Base-by-base conservation (phyloP, 2,329 filamentous ascomycete genomes). In the Elsinoe necatrix region DNA sequence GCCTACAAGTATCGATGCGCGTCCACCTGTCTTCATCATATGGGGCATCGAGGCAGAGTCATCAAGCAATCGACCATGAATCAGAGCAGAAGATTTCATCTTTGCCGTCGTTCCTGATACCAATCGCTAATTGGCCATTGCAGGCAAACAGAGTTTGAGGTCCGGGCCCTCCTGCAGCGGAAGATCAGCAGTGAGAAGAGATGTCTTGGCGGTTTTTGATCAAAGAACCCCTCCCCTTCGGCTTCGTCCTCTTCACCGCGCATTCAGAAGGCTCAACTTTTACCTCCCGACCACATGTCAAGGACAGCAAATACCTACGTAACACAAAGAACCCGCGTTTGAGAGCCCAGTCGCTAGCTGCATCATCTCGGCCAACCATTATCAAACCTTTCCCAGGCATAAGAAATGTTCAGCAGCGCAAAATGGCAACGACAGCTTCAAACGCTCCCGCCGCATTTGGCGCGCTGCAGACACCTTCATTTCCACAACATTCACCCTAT, bases 391-490 rank as follows among this genome's bases (percentile, higher is more conserved):
- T 14, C 48, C 12, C 45, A 18, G 37, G 14, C 27, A 23, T 16
- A 35, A 56, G 54, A 45, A 47, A 56, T 56, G 54, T 56, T 25
- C 47, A 31, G 55, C 57, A 18, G 57, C 59, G 18, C 57, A 60
- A 54, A 57, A 62, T 27, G 60, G 60, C 35, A 61, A 60, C 31
- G 58, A 58, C 55, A 63, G 60, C 37, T 62, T 63, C 51, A 35
- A 58, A 56, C 43, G 57, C 52, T 56, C 54, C 41, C 54, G 54
- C 54, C 54, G 37, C 54, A 48, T 56, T 56, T 48, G 54, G 54
- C 41, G 21, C 35, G 54, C 54, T 45, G 54, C 54, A 56, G 41
- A 56, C 54, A 56, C 54, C 54, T 56, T 47, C 39, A 37, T 56
- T 56, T 45, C 54, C 54, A 47, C 54, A 45, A 27, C 41, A 42